Conservation (phyloP, 345 rosid species). For the Citrus reticulata region DNA sequence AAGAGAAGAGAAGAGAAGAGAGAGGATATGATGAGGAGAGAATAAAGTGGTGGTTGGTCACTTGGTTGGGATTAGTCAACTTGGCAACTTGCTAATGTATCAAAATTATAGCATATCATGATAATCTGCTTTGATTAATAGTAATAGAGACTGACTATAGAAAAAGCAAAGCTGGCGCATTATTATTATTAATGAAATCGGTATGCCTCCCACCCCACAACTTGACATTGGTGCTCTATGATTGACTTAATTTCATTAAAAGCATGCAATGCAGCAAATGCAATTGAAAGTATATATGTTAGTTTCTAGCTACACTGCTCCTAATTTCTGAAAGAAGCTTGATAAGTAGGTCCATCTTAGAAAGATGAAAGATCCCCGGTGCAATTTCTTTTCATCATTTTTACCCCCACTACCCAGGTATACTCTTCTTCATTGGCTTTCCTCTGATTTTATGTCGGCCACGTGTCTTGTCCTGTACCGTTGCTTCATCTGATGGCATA, state of each 20-base stretch:
- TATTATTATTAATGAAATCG: not conserved
- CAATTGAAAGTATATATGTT: constrained; percentile 12
- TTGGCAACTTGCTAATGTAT: constrained; percentile 46
- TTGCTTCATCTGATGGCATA: constrained; percentile 31
- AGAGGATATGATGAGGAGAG: not conserved
- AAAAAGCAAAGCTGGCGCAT: not conserved
- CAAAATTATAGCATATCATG: constrained; percentile 26
- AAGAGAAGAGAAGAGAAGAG: not conserved
- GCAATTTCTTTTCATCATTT: constrained; percentile 30
- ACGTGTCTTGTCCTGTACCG: constrained; percentile 43
- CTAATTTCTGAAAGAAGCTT: not conserved
- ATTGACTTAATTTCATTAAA: constrained; percentile 24
- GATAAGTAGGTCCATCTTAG: constrained; percentile 18
- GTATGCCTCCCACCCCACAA: not conserved
- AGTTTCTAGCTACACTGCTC: not conserved
- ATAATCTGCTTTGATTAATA: constrained; percentile 17
- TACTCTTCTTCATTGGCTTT: constrained; percentile 27
- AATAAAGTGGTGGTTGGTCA: constrained; percentile 4
- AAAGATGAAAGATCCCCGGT: constrained; percentile 26
- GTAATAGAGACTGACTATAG: not conserved
- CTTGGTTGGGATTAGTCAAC: constrained; percentile 41
- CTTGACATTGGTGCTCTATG: constrained; percentile 30
- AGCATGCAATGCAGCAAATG: constrained; percentile 23
- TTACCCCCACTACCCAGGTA: constrained; percentile 40
- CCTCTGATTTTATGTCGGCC: constrained; percentile 50